Base-by-base conservation (phyloP, 2,329 filamentous ascomycete species). In the Colletotrichum incanum region DNA sequence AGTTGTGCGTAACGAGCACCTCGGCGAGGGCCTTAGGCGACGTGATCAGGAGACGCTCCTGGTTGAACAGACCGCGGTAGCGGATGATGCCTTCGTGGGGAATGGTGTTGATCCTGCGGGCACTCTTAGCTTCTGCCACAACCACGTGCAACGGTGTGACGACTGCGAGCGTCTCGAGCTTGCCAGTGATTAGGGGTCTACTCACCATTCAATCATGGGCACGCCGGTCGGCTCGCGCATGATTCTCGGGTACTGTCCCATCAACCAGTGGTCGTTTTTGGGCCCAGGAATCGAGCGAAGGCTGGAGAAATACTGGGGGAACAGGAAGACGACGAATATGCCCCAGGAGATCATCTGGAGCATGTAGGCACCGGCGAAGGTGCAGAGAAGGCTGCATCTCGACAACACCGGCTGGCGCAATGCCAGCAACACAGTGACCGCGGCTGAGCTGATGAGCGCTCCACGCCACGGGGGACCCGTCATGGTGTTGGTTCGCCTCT, bases 71-170 rank as follows among this genome's bases (percentile, higher is more conserved):
- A 37, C 87, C 85, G 18, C 89, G 86, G 78, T 93, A 94, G 14
- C 91, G 88, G 67, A 95, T 89, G 23, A 95, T 76, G 3, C 93
- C 93, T 37, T 93, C 83, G 76, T 95, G 91, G 8, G 91, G 90
- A 49, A 94, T 83, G 2, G 84, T 85, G 61, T 88, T 84, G 28
- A 88, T 80, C 93, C 92, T 90, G 71, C 78, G 45, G 83, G 77
- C 14, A 83, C 76, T 87, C 87, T 79, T 71, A 56, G 54, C 18
- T 16, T 39, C 41, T 26, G 43, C 5, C 7, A 7, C 43, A 31
- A 9, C 18, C 28, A 16, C 14, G 5, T 14, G 14, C 31, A 23
- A n/a, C 5, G 20, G 20, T n/a, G 31, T 20, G 11, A 20, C 23
- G 31, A 20, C 3, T 59, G 71, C 80, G 55, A 79, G 74, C 37